Percentiles rank a stretch among this genome's conserved stretches.
These are phyloP conservation scores for Amborella trichopoda DNA, from an alignment of 164 flowering plant genomes.

Conservation along the genomic window DNA sequence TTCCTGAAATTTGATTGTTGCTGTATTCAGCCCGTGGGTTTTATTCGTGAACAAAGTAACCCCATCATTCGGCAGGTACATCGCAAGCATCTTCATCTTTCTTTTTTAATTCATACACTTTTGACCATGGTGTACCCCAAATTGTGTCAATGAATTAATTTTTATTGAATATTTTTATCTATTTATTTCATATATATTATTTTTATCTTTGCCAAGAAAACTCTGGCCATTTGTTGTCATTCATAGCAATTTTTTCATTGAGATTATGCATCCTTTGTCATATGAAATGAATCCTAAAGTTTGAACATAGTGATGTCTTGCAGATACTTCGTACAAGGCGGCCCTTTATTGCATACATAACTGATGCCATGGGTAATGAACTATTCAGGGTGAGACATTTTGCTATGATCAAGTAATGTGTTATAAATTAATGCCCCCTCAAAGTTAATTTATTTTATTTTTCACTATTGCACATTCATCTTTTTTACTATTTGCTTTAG, in stretches of 20 bases:
- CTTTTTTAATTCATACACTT: too few relatives aligned
- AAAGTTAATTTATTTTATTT: background rate
- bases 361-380: constrained; percentile 71
- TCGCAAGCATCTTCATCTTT: too few relatives aligned
- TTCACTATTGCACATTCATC: constrained; percentile 2
- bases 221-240: too few relatives aligned
- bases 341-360: constrained; percentile 72
- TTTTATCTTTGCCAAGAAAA: too few relatives aligned
- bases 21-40: constrained; percentile 74
- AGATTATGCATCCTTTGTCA: too few relatives aligned
- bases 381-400: constrained; percentile 62
- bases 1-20: background rate
- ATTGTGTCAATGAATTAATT: too few relatives aligned
- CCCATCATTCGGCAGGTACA: constrained; percentile 69
- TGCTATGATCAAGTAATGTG: background rate
- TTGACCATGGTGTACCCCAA: background rate
- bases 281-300: too few relatives aligned
- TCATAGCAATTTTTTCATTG: too few relatives aligned
- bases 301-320: too few relatives aligned
- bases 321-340: constrained; percentile 88
- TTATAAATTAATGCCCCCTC: background rate
- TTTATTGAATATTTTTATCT: too few relatives aligned
- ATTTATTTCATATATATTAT: too few relatives aligned
- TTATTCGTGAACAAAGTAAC: constrained; percentile 86
- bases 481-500: constrained; percentile 23